These are phyloP conservation scores for Salix dunnii DNA, from an alignment of 345 rosid species.

Conservation along the genomic window DNA sequence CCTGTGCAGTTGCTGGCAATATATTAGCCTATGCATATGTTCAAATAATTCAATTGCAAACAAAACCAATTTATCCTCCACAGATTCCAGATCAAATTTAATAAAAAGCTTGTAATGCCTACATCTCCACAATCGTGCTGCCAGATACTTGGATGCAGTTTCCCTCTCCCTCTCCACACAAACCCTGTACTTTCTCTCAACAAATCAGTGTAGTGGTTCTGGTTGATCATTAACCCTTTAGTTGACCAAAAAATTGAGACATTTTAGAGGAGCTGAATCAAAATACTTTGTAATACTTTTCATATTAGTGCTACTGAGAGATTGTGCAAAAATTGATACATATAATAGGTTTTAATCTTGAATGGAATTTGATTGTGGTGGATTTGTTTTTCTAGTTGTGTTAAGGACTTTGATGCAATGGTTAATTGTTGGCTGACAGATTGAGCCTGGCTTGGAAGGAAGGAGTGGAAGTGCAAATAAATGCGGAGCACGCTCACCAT, in stretches of 20 bases:
- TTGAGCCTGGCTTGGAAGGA: constrained; percentile 18
- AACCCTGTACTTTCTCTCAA: not conserved
- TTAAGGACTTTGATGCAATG: constrained; percentile 6
- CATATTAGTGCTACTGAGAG: not conserved
- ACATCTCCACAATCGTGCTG: not conserved
- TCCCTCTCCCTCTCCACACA: not conserved
- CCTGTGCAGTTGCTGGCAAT: not conserved
- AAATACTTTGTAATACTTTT: not conserved
- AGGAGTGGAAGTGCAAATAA: constrained; percentile 12
- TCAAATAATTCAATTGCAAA: not conserved
- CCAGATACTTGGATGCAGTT: not conserved
- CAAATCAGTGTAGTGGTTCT: not conserved
- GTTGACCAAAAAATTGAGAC: not conserved
- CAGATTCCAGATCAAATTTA: not conserved
- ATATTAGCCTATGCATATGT: not conserved
- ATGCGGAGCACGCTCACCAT: constrained; percentile 14
- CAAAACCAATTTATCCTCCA: not conserved
- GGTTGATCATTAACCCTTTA: not conserved
- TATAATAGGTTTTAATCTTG: not conserved
- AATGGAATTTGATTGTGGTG: not conserved
- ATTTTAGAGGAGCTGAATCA: not conserved
- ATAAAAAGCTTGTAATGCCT: not conserved
- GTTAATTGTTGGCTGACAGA: constrained; percentile 30
- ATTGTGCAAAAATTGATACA: too few species aligned
- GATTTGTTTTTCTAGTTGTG: constrained; percentile 9